Evolutionary conservation across 164 flowering plant species (phyloP), one percentile per base, ranked within the genome.

Genomic region (Dillenia turbinata): DNA sequence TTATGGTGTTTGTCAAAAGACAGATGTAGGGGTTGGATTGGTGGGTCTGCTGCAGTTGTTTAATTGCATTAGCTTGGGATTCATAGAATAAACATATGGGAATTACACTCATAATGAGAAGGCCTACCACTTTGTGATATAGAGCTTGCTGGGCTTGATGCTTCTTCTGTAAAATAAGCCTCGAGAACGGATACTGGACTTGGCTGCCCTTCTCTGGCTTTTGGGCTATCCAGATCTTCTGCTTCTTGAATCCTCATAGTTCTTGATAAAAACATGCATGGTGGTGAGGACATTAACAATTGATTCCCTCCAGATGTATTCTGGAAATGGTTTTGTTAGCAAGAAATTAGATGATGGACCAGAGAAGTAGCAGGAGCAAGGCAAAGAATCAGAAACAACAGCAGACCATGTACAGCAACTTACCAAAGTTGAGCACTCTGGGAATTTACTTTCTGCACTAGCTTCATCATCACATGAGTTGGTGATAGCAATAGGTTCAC

Each of bases 141-240:
- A 52, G 70, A 65, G 64, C 74, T 71, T 54, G 75, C 63, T 66
- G 92, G 91, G 74, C 89, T 86, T 44, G 69, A 62, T 55, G 78
- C 85, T 67, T 91, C 89, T 43, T 86, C 97, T 44, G 69, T 11
- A 68, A 79, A 87, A 48, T 77, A 52, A 40, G 85, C 85, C 61
- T 91, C 93, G 56, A 94, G 95, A 67, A 94, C 93, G 50, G 99
- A 94, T 22, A 87, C 69, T 12, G 97, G 97, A 76, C 99, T 94
- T 40, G 84, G 87, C 56, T 86, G 63, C 71, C 80, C 94, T 55
- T 72, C 66, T 64, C 70, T 62, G 13, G 73, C 71, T 52, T 54
- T 45, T 44, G 63, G 54, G 62, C 61, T 71, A 47, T 77, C 85
- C 26, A 62, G 51, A 69, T 69, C 72, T 71, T 78, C 83, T 53